phyloP scores from a whole-genome alignment of 305 asterid species.

The Euphrasia arctica region DNA sequence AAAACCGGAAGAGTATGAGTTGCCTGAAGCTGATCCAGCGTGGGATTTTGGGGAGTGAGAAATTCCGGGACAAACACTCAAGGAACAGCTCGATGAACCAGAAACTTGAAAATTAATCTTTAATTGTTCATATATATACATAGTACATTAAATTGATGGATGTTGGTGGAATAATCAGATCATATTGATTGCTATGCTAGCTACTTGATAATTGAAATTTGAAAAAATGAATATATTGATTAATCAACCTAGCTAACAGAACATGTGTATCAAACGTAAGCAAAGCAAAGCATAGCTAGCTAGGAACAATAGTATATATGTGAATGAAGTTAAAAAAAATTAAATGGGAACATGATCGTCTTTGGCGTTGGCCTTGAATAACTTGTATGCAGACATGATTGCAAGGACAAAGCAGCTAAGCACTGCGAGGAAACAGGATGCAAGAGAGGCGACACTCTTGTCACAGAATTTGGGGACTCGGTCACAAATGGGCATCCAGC shows the following conservation, averaged over 20 bases:
- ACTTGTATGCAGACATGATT: conserved; percentile 39
- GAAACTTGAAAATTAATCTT: not conserved
- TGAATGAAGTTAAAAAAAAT: too few species aligned
- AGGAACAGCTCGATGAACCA: conserved; percentile 34
- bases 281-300: too few species aligned
- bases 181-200: too few species aligned
- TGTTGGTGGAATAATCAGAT: too few species aligned
- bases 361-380: conserved; percentile 18
- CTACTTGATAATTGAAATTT: too few species aligned
- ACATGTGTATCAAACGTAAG: too few species aligned
- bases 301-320: too few species aligned
- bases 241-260: too few species aligned
- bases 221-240: too few species aligned
- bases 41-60: conserved; percentile 58
- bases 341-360: too few species aligned
- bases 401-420: conserved; percentile 35
- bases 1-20: conserved; percentile 69
- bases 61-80: conserved; percentile 43
- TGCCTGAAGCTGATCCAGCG: conserved; percentile 56
- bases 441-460: conserved; percentile 26
- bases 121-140: not conserved
- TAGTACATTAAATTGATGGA: too few species aligned
- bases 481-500: conserved; percentile 45
- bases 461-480: conserved; percentile 36
- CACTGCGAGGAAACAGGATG: conserved; percentile 34